Percentiles rank a stretch among this genome's conserved stretches.
phyloP scores from a whole-genome alignment of 495 filamentous ascomycete species.

The Penicillium parvum region DNA sequence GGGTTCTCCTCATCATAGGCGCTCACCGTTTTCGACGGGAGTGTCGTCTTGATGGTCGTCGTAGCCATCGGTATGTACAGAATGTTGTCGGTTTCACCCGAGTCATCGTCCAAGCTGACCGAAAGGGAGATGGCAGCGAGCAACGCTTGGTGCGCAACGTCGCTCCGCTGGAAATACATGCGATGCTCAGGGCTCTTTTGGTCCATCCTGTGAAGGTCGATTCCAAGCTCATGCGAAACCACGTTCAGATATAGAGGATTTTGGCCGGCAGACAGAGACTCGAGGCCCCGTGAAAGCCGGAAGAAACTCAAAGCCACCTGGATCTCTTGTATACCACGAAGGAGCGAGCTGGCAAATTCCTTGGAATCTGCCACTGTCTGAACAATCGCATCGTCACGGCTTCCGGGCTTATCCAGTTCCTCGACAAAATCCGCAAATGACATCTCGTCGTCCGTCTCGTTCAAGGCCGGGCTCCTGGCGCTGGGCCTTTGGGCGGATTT shows the following conservation, averaged over 20 bases:
- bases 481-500: conserved; percentile 35
- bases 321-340: conserved; percentile 91
- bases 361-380: conserved; percentile 89
- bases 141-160: conserved; percentile 93
- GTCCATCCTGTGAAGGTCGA: conserved; percentile 91
- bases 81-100: conserved; percentile 77
- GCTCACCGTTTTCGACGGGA: conserved; percentile 91
- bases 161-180: conserved; percentile 95
- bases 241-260: conserved; percentile 73
- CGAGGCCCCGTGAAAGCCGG: conserved; percentile 73
- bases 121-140: conserved; percentile 89
- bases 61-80: conserved; percentile 97
- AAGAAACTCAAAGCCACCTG: conserved; percentile 94
- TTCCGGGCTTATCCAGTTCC: conserved; percentile 71
- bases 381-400: conserved; percentile 67
- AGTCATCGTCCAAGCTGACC: conserved; percentile 83
- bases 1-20: conserved; percentile 67
- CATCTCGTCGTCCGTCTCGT: conserved; percentile 48
- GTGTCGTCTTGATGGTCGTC: conserved; percentile 87
- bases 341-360: conserved; percentile 83
- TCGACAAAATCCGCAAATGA: conserved; percentile 72
- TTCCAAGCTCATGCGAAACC: conserved; percentile 91
- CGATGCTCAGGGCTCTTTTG: conserved; percentile 91
- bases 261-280: conserved; percentile 58
- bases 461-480: conserved; percentile 31